A percentile compares a stretch with the other conserved stretches of the same genome.
Conservation (phyloP, 495 filamentous ascomycete species). For the Penicillium fimorum region DNA sequence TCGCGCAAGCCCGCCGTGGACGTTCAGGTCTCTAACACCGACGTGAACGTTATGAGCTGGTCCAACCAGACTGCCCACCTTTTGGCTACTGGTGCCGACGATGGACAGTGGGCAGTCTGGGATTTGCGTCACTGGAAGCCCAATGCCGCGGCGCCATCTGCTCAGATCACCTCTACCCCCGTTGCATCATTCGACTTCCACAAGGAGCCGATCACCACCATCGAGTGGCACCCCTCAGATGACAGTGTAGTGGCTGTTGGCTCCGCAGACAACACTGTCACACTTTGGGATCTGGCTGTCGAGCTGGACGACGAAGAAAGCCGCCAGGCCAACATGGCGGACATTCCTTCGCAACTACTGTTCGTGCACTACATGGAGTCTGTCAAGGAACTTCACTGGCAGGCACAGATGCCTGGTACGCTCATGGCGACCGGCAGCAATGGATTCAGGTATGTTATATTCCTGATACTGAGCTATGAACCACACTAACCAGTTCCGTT, state of each 20-base stretch:
- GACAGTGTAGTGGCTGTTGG: slow-evolving; percentile 92
- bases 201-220: slow-evolving; percentile 88
- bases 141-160: slow-evolving; percentile 41
- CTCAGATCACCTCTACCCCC: slow-evolving; percentile 55
- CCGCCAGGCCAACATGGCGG: slow-evolving; percentile 80
- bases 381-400: slow-evolving; percentile 96
- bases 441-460: slow-evolving; percentile 65
- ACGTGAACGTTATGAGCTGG: slow-evolving; percentile 97
- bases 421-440: slow-evolving; percentile 85
- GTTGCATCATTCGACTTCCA: slow-evolving; percentile 92
- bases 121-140: slow-evolving; percentile 94
- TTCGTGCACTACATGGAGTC: slow-evolving; percentile 95
- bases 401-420: slow-evolving; percentile 90
- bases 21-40: slow-evolving; percentile 76
- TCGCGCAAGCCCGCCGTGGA: slow-evolving; percentile 79
- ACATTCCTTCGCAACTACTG: slow-evolving; percentile 89
- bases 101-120: slow-evolving; percentile 95
- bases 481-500: slow-evolving; percentile 18
- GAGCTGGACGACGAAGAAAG: slow-evolving; percentile 96
- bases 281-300: slow-evolving; percentile 94
- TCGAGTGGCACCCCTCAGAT: slow-evolving; percentile 97
- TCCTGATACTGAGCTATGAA: slow-evolving; percentile 6
- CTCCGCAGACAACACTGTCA: slow-evolving; percentile 89
- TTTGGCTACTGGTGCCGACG: slow-evolving; percentile 88
- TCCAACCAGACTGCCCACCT: slow-evolving; percentile 81